Evolutionary conservation across 495 filamentous ascomycete genomes (phyloP).

Genomic region (Podospora bellae-mahoneyi): DNA sequence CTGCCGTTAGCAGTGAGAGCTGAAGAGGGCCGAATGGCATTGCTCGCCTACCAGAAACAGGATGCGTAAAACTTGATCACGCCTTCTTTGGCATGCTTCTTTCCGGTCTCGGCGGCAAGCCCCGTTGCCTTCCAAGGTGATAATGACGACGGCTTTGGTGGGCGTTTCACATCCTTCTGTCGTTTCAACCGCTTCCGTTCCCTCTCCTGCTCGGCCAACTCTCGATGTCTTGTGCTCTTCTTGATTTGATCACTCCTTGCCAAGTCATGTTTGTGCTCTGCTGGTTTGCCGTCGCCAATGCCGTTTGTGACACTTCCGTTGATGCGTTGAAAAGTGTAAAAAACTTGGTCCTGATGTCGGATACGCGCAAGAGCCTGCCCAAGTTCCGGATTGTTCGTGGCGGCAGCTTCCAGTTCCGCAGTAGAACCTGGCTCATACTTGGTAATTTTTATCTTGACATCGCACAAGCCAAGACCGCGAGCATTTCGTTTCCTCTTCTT

Average conservation of each 20-base stretch:
- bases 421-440: slow-evolving; percentile 68
- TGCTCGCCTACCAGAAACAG: slow-evolving; percentile 74
- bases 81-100: slow-evolving; percentile 64
- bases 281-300: slow-evolving; percentile 57
- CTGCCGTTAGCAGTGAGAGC: neutral
- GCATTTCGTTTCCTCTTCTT: slow-evolving; percentile 83
- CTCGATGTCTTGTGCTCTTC: slow-evolving; percentile 74
- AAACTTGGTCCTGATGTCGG: slow-evolving; percentile 45
- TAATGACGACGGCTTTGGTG: slow-evolving; percentile 31
- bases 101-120: slow-evolving; percentile 67
- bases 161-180: slow-evolving; percentile 64
- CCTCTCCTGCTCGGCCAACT: slow-evolving; percentile 62
- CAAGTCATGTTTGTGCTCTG: slow-evolving; percentile 66
- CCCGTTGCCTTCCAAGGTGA: slow-evolving; percentile 77
- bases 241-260: slow-evolving; percentile 81
- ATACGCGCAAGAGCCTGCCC: slow-evolving; percentile 10
- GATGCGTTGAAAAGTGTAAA: slow-evolving; percentile 71
- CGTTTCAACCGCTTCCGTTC: slow-evolving; percentile 61
- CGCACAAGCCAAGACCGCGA: slow-evolving; percentile 74
- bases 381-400: slow-evolving; percentile 18
- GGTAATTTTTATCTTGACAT: slow-evolving; percentile 91
- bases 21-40: slow-evolving; percentile 4
- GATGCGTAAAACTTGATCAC: slow-evolving; percentile 82
- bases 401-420: slow-evolving; percentile 27
- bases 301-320: slow-evolving; percentile 73